Percentiles rank a stretch among this genome's conserved stretches.
Evolutionary conservation across 2,329 filamentous ascomycete species (phyloP).

Genomic region (Xylaria sp.): DNA sequence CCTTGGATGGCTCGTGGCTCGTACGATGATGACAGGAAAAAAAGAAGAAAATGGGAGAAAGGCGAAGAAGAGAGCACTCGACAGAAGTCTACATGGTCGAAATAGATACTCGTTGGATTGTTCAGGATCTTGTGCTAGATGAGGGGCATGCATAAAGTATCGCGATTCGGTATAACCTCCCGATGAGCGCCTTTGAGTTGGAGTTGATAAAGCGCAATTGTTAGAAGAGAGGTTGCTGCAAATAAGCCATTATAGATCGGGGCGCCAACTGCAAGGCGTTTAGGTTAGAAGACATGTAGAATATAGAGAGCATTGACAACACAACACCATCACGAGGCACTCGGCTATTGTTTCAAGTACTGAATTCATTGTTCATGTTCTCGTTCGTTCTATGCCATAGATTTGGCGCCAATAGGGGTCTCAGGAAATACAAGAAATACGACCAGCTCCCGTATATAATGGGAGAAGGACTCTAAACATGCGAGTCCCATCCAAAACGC

Average conservation of each 20-base stretch:
- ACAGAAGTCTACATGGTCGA: no score
- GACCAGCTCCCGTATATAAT: conserved; percentile 45
- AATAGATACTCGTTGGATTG: neutral
- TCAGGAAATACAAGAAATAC: conserved; percentile 39
- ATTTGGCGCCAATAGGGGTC: conserved; percentile 28
- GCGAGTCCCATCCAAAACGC: conserved; percentile 49
- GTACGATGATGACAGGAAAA: conserved; percentile 38
- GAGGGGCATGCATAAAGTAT: neutral
- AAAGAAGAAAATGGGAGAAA: no score
- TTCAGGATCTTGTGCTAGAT: neutral
- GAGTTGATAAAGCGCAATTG: conserved; percentile 2
- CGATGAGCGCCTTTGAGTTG: neutral
- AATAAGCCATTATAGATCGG: conserved; percentile 29
- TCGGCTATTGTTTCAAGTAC: conserved; percentile 21
- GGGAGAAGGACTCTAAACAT: conserved; percentile 46
- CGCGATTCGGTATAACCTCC: neutral
- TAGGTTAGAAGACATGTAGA: conserved; percentile 17
- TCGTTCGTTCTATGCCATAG: conserved; percentile 43
- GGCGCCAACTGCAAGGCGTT: conserved; percentile 33
- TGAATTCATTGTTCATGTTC: conserved; percentile 34
- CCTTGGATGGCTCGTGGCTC: conserved; percentile 49
- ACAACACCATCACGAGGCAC: conserved; percentile 11
- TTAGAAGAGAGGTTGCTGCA: neutral
- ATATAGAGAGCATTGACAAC: conserved; percentile 30
- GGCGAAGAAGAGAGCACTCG: neutral